Evolutionary conservation across 2,329 filamentous ascomycete species (phyloP), one percentile per base, ranked within the genome.

Genomic region (Diplocarpon mali): DNA sequence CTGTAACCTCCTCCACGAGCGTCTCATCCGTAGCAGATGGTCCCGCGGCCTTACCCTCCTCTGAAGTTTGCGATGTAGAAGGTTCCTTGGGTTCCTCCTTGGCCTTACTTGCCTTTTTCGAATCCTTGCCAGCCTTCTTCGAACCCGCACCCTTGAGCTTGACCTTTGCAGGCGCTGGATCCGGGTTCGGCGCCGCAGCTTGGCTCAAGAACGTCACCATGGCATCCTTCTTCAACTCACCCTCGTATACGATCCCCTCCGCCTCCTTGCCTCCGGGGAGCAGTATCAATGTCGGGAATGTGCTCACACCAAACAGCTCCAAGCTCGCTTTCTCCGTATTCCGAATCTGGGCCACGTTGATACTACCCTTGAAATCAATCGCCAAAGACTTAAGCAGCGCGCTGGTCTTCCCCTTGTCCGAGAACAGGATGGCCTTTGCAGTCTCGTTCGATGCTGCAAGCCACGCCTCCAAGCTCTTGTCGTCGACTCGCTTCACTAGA

Each of bases 401-500:
- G 61, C 85, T 90, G 0, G 85, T 90, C 5, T 83, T 82, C 16
- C 88, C 87, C 69, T 96, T 98, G 45, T 95, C 85, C 2, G 85
- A 93, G 65, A 98, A 96, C 2, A 98, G 69, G 29, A 98, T 78
- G 0, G 85, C 89, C 69, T 94, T 95, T 40, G 88, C 76, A 11
- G 72, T 75, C 15, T 83, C 76, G 48, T 79, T 80, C 36, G 76
- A 73, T 46, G 75, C 72, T 9, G 68, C 67, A 40, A 95, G 64
- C 75, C 90, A 98, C 11, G 68, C 68, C 46, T 87, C 80, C 31
- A 94, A 59, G 37, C 85, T 82, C 65, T 85, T 85, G 64, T 94
- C 87, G 13, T 80, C 79, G 38, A 95, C 69, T 50, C 78, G 76
- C 62, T 83, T 83, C 35, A 98, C 90, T 58, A 92, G 81, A 67